Percentiles rank a stretch among this genome's conserved stretches.
phyloP scores from a whole-genome alignment of 192 early-diverging fungal species.

The Umbelopsis sp. region DNA sequence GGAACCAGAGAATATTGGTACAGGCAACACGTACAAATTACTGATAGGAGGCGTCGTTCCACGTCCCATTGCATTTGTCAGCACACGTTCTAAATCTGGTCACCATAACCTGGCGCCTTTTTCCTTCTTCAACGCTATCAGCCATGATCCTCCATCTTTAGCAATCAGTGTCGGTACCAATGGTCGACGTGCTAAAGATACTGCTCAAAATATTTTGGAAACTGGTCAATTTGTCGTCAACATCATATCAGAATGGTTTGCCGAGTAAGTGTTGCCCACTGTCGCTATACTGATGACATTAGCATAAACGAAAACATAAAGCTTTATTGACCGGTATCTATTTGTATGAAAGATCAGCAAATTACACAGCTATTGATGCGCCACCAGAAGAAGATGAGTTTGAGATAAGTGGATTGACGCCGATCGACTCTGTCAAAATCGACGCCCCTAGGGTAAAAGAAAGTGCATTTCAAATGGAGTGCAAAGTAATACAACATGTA shows the following conservation, averaged over 20 bases:
- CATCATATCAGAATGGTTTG: conserved; percentile 50
- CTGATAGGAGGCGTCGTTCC: conserved; percentile 52
- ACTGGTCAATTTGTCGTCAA: conserved; percentile 53
- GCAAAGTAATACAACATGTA: conserved; percentile 41
- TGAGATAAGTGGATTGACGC: conserved; percentile 40
- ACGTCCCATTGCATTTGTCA: conserved; percentile 54
- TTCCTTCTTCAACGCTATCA: conserved; percentile 49
- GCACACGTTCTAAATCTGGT: conserved; percentile 33
- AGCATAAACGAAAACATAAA: neutral
- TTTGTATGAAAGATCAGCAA: conserved; percentile 33
- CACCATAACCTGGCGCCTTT: conserved; percentile 49
- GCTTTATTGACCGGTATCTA: neutral
- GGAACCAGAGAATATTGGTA: conserved; percentile 24
- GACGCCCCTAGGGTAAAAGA: conserved; percentile 39
- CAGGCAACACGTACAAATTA: conserved; percentile 46
- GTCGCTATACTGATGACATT: neutral
- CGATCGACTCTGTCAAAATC: conserved; percentile 33
- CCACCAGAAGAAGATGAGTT: conserved; percentile 42
- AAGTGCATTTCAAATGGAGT: conserved; percentile 46
- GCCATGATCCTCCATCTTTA: conserved; percentile 51
- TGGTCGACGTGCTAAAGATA: conserved; percentile 45
- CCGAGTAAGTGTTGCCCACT: conserved; percentile 29
- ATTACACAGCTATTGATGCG: conserved; percentile 47
- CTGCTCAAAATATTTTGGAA: conserved; percentile 47
- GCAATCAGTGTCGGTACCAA: conserved; percentile 29